phyloP scores from a whole-genome alignment of 176 grass and related monocot genomes.

The Ensete glaucum region DNA sequence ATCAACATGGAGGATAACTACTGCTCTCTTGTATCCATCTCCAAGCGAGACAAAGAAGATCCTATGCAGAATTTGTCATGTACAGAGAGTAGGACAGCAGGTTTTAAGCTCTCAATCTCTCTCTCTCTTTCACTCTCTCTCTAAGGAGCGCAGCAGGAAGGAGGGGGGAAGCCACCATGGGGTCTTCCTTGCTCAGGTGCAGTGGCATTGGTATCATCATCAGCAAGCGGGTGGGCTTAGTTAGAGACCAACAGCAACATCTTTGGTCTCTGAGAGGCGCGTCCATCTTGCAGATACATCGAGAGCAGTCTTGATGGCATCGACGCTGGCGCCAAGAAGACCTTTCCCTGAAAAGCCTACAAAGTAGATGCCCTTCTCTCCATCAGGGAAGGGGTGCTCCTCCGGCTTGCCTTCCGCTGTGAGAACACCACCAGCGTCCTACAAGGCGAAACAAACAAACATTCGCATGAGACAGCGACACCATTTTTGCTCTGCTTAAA shows the following conservation, averaged over 20 bases:
- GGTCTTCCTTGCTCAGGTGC: neutral
- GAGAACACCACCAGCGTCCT: constrained; percentile 42
- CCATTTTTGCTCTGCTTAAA: too few species aligned
- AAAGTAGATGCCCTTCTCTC: constrained; percentile 66
- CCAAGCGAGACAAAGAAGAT: constrained; percentile 8
- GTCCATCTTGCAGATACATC: constrained; percentile 68
- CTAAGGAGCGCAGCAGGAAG: too few species aligned
- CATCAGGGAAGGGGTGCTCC: constrained; percentile 30
- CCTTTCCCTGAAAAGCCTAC: constrained; percentile 80
- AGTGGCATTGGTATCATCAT: neutral
- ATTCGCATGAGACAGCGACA: too few species aligned
- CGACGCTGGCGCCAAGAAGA: constrained; percentile 59
- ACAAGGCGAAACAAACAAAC: neutral
- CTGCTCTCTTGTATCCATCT: neutral
- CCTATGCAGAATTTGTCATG: constrained; percentile 3
- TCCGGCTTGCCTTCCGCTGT: constrained; percentile 59
- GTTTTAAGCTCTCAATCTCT: too few species aligned
- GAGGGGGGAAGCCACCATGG: too few species aligned
- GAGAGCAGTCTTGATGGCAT: constrained; percentile 51
- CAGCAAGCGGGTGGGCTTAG: too few species aligned
- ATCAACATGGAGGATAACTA: neutral
- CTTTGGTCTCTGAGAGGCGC: constrained; percentile 1
- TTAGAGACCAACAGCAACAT: neutral
- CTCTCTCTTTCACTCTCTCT: too few species aligned
- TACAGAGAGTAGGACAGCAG: neutral